A percentile compares a stretch with the other conserved stretches of the same genome.
phyloP scores from a whole-genome alignment of 768 basidiomycete species.

The Naganishia kalamii region DNA sequence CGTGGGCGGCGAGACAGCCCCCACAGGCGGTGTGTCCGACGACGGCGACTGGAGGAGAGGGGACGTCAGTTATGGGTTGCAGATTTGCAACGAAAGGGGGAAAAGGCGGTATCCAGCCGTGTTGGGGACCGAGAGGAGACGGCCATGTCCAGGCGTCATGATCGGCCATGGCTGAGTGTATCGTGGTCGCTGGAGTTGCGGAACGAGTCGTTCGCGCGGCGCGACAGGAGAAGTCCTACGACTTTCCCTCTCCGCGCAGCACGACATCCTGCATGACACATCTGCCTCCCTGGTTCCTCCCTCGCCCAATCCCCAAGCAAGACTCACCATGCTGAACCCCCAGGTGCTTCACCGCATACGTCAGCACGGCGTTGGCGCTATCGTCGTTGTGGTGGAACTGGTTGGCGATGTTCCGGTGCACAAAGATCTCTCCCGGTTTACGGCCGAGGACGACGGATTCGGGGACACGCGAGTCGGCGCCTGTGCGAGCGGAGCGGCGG shows the following conservation, averaged over 20 bases:
- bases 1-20: constrained; percentile 54
- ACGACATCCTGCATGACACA: too few relatives aligned
- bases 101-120: too few relatives aligned
- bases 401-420: constrained; percentile 84
- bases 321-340: constrained; percentile 70
- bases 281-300: too few relatives aligned
- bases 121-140: too few relatives aligned
- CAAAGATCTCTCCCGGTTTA: constrained; percentile 70
- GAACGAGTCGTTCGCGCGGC: too few relatives aligned
- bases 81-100: neutral
- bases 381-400: constrained; percentile 69
- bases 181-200: neutral
- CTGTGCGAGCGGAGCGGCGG: neutral
- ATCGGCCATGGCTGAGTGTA: too few relatives aligned
- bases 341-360: constrained; percentile 65
- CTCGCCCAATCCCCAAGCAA: neutral
- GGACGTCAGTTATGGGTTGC: too few relatives aligned
- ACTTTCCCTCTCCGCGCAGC: too few relatives aligned
- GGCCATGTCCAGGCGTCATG: too few relatives aligned
- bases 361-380: constrained; percentile 64
- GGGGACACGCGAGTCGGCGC: constrained; percentile 74
- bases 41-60: constrained; percentile 57
- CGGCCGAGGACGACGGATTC: constrained; percentile 56
- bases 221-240: too few relatives aligned
- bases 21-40: constrained; percentile 81